Evolutionary conservation across 306 rosid genomes (phyloP).

Genomic region (Gynostemma pentaphyllum): DNA sequence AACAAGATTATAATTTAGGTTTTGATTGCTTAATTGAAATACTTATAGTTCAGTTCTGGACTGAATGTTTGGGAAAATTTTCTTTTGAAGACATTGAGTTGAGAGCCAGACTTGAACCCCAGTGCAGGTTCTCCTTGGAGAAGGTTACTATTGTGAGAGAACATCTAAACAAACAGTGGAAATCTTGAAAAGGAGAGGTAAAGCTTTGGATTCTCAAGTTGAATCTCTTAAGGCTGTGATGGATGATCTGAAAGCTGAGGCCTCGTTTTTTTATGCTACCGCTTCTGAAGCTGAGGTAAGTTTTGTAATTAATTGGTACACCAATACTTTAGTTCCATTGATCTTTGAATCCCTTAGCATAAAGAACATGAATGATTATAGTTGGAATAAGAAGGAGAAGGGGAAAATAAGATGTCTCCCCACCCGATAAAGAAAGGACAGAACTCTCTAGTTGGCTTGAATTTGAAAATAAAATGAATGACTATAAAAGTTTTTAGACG

Average conservation of each 20-base stretch:
- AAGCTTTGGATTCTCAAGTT: conserved; percentile 51
- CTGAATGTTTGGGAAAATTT: neutral
- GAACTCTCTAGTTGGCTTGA: neutral
- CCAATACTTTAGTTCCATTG: neutral
- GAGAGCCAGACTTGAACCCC: neutral
- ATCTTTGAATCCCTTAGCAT: neutral
- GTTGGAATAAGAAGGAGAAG: too few relatives aligned
- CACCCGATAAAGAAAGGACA: too few relatives aligned
- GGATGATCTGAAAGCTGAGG: conserved; percentile 51
- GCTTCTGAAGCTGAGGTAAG: conserved; percentile 54
- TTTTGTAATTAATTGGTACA: neutral
- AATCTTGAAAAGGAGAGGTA: conserved; percentile 69
- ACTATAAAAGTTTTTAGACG: neutral
- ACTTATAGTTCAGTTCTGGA: neutral
- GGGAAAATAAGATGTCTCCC: too few relatives aligned
- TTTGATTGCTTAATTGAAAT: neutral
- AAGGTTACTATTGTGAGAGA: conserved; percentile 69
- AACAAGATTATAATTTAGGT: neutral
- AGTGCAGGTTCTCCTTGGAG: conserved; percentile 77
- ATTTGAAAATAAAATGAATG: neutral
- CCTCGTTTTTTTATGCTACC: conserved; percentile 42
- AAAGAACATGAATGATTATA: too few relatives aligned
- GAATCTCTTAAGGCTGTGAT: conserved; percentile 51
- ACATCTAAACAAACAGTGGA: conserved; percentile 70
- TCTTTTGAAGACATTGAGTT: neutral